Evolutionary conservation across 2,329 filamentous ascomycete species (phyloP).

Genomic region (Emericellopsis atlantica): DNA sequence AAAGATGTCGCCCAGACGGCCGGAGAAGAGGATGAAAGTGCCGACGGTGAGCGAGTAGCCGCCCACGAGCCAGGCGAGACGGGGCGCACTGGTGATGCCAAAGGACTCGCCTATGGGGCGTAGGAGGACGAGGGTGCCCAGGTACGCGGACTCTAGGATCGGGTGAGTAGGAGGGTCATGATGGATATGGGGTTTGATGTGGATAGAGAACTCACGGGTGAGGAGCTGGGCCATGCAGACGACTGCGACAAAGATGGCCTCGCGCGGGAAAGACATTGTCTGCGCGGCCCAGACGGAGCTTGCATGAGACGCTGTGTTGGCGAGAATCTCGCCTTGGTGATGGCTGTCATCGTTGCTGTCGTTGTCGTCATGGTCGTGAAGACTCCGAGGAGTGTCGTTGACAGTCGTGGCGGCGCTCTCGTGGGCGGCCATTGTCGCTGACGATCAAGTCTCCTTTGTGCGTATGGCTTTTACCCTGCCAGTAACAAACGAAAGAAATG

Average conservation of each 20-base stretch:
- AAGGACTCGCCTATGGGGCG: constrained; percentile 34
- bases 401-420: no score
- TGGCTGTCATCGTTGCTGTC: no score
- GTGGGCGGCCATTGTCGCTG: no score
- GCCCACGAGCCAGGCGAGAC: constrained; percentile 43
- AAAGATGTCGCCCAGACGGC: constrained; percentile 43
- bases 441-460: no score
- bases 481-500: no score
- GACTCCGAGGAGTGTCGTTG: no score
- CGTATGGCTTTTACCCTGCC: no score
- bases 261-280: constrained; percentile 11
- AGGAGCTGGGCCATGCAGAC: constrained; percentile 33
- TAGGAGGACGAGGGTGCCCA: constrained; percentile 29
- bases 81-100: constrained; percentile 23
- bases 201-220: no score
- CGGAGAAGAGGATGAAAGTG: constrained; percentile 44
- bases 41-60: constrained; percentile 43
- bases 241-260: constrained; percentile 24
- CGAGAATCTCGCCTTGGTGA: background rate
- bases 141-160: constrained; percentile 18
- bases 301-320: background rate
- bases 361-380: no score
- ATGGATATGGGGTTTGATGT: no score
- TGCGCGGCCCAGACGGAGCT: constrained; percentile 8
- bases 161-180: background rate